Base-by-base conservation (phyloP, 805 yeast species). In the Nakazawaea ernobii region DNA sequence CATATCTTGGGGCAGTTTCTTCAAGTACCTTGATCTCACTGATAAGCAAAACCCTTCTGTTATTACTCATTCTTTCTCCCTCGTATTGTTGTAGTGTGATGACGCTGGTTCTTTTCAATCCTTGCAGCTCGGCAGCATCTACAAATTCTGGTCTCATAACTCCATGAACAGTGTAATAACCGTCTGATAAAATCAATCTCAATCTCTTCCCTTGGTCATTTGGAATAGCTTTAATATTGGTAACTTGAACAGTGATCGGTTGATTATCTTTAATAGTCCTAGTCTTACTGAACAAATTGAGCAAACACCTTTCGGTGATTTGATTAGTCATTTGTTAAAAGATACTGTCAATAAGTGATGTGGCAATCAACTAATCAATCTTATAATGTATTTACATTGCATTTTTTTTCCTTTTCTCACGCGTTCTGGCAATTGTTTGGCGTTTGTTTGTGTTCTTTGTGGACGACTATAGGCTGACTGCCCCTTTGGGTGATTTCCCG, bases 131-230 rank as follows among this genome's bases (percentile, higher is more conserved):
- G 59, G 73, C 68, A 45, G 68, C 68, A 39, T 73, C 66, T 32
- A 73, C 71, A 50, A 35, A 48, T 39, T 68, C 72, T 32, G 79
- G 78, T 59, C 80, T 75, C 52, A 77, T 65, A 28, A 79, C 71
- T 5, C 78, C 79, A 54, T 79, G 79, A 43, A 75, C 68, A 28
- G 70, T 64, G 55, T 65, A 75, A 26, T 63, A 60, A 29, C 84
- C 83, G 60, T 79, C 85, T 35, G 75, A 72, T 17, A 79, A 57
- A 67, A 79, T 67, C 45, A 73, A 51, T 54, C 78, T 67, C 10
- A 69, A 57, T 55, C 77, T 61, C 49, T 66, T 69, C 15, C 74
- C 74, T 11, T 59, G 58, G 10, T 66, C 70, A 47, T 70, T 73
- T 14, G 66, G 62, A 41, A 69, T 66, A 9, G 63, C 65, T 49